A percentile compares a stretch with the other conserved stretches of the same genome.
These are phyloP conservation scores for Aspergillus pseudoglaucus DNA, from an alignment of 2,329 filamentous ascomycete genomes.

Conservation along the genomic window DNA sequence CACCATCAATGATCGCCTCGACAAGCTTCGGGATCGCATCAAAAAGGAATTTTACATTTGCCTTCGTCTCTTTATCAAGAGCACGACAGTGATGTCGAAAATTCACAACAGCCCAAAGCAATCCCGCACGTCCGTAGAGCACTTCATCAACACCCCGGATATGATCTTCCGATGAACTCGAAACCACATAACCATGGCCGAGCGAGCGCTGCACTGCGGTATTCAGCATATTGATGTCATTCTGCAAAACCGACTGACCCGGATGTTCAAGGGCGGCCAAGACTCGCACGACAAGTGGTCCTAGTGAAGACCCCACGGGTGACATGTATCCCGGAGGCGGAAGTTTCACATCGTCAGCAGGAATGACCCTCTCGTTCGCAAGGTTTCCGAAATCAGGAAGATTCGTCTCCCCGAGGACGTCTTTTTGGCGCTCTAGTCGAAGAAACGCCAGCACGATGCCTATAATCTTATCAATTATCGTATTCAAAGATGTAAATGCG, in stretches of 20 bases:
- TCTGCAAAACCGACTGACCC: slow-evolving; percentile 13
- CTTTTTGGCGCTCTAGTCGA: not conserved
- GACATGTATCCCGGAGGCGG: not conserved
- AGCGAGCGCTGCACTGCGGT: slow-evolving; percentile 24
- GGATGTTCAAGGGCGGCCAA: slow-evolving; percentile 7
- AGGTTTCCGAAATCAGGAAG: not conserved
- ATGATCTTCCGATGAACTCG: slow-evolving; percentile 13
- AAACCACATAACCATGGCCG: slow-evolving; percentile 19
- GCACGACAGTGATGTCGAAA: slow-evolving; percentile 17
- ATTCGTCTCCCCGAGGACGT: not conserved
- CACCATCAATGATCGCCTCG: slow-evolving; percentile 27
- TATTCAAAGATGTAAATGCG: not conserved
- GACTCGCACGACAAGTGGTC: slow-evolving; percentile 19
- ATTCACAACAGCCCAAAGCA: slow-evolving; percentile 32
- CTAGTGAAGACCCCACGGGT: slow-evolving; percentile 21
- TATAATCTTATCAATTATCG: not conserved
- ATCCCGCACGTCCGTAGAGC: slow-evolving; percentile 33
- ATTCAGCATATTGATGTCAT: slow-evolving; percentile 22
- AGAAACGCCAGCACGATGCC: not conserved
- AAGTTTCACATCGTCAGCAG: not conserved
- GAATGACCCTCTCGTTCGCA: not conserved
- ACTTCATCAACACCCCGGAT: slow-evolving; percentile 34
- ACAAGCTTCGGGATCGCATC: slow-evolving; percentile 26
- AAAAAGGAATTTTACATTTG: slow-evolving; percentile 17
- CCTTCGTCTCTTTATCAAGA: slow-evolving; percentile 14